Conservation (phyloP, 2,329 filamentous ascomycete genomes). For the Colletotrichum sp. region DNA sequence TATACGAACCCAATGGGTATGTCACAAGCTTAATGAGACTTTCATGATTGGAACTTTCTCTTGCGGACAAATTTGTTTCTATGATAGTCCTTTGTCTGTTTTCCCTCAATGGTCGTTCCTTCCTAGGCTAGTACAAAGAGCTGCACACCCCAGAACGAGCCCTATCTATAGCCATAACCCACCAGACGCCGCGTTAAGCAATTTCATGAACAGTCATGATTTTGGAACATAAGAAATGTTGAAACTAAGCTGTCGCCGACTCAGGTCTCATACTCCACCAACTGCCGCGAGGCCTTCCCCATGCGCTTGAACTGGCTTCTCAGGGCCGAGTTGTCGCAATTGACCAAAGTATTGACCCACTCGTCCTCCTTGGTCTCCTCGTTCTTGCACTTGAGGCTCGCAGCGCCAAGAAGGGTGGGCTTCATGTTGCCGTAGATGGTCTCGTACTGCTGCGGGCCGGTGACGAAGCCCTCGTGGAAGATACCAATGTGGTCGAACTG, state of each 20-base stretch:
- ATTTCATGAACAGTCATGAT: not conserved
- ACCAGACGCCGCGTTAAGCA: not conserved
- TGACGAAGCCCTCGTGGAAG: conserved; percentile 59
- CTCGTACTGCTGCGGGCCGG: conserved; percentile 52
- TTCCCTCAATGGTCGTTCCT: not conserved
- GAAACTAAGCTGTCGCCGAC: not conserved
- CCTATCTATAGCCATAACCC: not conserved
- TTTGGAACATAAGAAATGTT: not conserved
- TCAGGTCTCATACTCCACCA: not conserved
- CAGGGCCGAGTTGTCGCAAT: conserved; percentile 32
- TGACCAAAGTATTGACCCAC: conserved; percentile 40
- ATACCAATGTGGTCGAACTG: conserved; percentile 48
- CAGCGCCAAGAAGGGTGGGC: conserved; percentile 39
- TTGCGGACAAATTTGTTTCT: not conserved
- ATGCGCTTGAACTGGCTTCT: conserved; percentile 39
- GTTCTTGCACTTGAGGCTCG: conserved; percentile 25
- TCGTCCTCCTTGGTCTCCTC: conserved; percentile 25
- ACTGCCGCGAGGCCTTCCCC: conserved; percentile 1
- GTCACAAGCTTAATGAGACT: not conserved
- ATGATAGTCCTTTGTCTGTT: not conserved
- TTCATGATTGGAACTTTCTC: not conserved
- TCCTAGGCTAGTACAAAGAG: not conserved
- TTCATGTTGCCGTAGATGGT: conserved; percentile 52
- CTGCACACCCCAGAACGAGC: not conserved
- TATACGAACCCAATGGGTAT: fast-evolving